Evolutionary conservation across 2,329 filamentous ascomycete genomes (phyloP).

Genomic region (Neodidymelliopsis sp.): DNA sequence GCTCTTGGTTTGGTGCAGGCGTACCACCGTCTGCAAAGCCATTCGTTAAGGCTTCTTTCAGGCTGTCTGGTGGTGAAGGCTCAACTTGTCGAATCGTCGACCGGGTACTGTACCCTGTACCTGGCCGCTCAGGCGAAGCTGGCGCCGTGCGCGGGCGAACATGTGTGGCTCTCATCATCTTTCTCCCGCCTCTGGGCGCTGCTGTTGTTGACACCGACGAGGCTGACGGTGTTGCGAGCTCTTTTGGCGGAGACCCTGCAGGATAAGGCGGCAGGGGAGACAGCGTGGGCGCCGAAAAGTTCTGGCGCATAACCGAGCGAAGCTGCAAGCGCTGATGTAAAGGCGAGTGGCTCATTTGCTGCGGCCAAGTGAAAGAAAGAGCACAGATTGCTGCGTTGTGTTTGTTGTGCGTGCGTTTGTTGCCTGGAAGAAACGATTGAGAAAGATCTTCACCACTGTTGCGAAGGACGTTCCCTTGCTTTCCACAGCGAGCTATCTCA

Average conservation of each 20-base stretch:
- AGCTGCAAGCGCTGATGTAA: conserved; percentile 14
- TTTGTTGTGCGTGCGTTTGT: background rate
- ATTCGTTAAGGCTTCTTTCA: conserved; percentile 11
- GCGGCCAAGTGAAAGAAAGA: background rate
- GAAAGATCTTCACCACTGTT: background rate
- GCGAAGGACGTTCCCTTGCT: background rate
- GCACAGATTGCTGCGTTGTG: conserved; percentile 1
- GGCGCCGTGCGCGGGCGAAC: conserved; percentile 25
- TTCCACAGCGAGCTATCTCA: background rate
- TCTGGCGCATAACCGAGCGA: conserved; percentile 11
- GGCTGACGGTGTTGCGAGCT: background rate
- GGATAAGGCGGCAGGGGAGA: conserved; percentile 5
- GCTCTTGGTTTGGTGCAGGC: conserved; percentile 1
- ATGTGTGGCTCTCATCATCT: conserved; percentile 24
- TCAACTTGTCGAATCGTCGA: conserved; percentile 41
- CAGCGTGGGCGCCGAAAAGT: conserved; percentile 8
- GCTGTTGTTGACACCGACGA: background rate
- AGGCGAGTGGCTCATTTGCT: conserved; percentile 18
- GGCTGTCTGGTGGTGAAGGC: conserved; percentile 36
- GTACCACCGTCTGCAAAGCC: conserved; percentile 11
- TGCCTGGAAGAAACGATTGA: background rate
- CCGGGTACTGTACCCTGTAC: conserved; percentile 26
- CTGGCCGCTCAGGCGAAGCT: conserved; percentile 22
- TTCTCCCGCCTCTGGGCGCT: background rate
- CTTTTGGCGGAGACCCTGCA: background rate